phyloP scores from a whole-genome alignment of 176 grass and related monocot genomes.

The Cenchrus americanus region DNA sequence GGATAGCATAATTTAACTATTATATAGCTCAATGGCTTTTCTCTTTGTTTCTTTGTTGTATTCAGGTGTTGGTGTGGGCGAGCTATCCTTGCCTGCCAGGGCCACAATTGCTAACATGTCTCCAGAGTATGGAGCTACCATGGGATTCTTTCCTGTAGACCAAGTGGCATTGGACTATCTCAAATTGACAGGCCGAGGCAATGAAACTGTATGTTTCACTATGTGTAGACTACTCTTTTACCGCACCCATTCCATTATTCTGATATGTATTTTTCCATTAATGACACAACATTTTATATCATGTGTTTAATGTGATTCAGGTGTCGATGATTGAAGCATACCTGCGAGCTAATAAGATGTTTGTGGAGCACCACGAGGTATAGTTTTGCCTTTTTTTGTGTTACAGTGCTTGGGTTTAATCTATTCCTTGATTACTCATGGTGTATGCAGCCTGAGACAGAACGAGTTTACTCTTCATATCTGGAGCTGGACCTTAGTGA shows the following conservation, averaged over 20 bases:
- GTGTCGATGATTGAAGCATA: conserved; percentile 78
- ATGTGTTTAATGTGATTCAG: conserved; percentile 29
- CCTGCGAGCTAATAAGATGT: conserved; percentile 86
- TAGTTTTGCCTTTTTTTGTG: not conserved
- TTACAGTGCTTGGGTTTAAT: conserved; percentile 9
- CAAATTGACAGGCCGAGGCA: conserved; percentile 66
- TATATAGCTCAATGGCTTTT: conserved; percentile 24
- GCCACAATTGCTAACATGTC: conserved; percentile 81
- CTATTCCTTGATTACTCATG: conserved; percentile 24
- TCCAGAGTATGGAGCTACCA: conserved; percentile 73
- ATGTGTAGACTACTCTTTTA: not conserved
- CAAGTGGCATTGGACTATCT: conserved; percentile 65
- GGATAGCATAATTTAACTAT: not conserved
- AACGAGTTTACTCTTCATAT: conserved; percentile 72
- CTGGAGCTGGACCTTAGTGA: conserved; percentile 65
- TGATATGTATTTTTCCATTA: not conserved
- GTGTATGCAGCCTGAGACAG: conserved; percentile 51
- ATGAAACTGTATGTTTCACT: conserved; percentile 58
- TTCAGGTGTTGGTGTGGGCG: conserved; percentile 64
- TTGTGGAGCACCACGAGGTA: conserved; percentile 80
- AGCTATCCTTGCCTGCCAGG: conserved; percentile 51
- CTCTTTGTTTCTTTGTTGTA: not conserved
- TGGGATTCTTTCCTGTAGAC: conserved; percentile 84
- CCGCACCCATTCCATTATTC: not conserved
- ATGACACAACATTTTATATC: conserved; percentile 25